phyloP scores from a whole-genome alignment of 2,329 filamentous ascomycete genomes.

The Dothideomycetes sp. region DNA sequence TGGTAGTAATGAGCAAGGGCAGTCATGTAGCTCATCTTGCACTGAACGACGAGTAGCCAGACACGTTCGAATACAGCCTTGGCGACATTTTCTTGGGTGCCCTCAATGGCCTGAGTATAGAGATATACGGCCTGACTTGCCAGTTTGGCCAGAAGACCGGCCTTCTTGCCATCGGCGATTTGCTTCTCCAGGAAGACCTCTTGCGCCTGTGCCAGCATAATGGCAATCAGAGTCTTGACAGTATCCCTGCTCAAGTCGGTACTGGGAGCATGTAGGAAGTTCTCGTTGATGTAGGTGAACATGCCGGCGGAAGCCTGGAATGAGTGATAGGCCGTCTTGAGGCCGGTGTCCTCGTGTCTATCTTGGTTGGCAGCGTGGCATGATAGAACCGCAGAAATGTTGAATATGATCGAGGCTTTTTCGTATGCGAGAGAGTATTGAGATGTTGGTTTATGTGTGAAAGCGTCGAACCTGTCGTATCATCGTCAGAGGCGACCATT shows the following conservation, averaged over 20 bases:
- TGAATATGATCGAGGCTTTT: conserved; percentile 98
- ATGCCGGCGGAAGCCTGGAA: conserved; percentile 97
- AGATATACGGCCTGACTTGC: conserved; percentile 83
- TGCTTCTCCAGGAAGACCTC: conserved; percentile 98
- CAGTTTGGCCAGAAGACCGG: conserved; percentile 81
- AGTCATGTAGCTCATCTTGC: conserved; percentile 71
- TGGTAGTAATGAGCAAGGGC: conserved; percentile 92
- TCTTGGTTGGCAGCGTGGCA: conserved; percentile 92
- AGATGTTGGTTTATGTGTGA: conserved; percentile 93
- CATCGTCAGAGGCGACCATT: too few species aligned
- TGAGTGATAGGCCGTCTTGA: conserved; percentile 95
- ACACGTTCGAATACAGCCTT: conserved; percentile 90
- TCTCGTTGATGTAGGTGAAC: conserved; percentile 99
- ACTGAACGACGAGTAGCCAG: conserved; percentile 74
- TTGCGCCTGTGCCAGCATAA: conserved; percentile 92
- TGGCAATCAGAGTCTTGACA: conserved; percentile 82
- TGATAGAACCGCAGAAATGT: conserved; percentile 92
- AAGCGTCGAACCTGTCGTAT: conserved; percentile 99
- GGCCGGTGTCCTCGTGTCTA: conserved; percentile 77
- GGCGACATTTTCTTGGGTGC: conserved; percentile 82
- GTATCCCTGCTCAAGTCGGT: conserved; percentile 94
- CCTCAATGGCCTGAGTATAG: conserved; percentile 79
- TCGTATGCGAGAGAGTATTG: conserved; percentile 96
- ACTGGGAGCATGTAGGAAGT: conserved; percentile 93
- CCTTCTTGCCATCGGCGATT: conserved; percentile 83